Evolutionary conservation across 2,329 filamentous ascomycete genomes (phyloP), one percentile per base, ranked within the genome.

Genomic region (Onygenales sp.): DNA sequence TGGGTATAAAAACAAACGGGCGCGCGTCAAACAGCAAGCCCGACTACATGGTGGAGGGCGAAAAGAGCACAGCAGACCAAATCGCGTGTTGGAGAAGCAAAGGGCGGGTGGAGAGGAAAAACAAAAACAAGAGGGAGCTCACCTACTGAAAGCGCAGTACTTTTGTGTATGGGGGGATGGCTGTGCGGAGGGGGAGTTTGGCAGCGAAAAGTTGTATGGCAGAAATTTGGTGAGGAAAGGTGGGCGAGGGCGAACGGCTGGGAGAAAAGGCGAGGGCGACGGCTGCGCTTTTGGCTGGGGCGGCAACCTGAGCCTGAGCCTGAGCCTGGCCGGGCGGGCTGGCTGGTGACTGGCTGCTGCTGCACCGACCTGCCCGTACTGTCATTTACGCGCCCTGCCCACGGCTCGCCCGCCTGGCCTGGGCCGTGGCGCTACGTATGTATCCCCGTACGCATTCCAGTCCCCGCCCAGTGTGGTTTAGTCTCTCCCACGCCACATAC

Each of bases 101-200:
- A 37, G 31, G 40, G 56, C 56, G 44, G 47, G 52, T 52, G 51
- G 55, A 49, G 47, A 49, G 53, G 45, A 51, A 58, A 56, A 59
- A 59, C 56, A 61, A 60, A 60, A 55, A 39, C 61, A 65, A 62
- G 61, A 59, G 65, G 63, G 61, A 63, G 63, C 65, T 66, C 61
- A 69, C 67, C 64, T 61, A 62, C 59, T 59, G 61, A 63, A 65
- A 58, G 54, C 65, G 63, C 59, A 65, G 65, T 68, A 70, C 65
- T 62, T 63, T 36, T 65, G 67, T 65, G 66, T 67, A 66, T 64
- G 65, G 56, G 57, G 46, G 54, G 57, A 47, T 57, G 56, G 56
- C 57, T 54, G 57, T 45, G 59, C 57, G 57, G 60, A 60, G 57
- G 59, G 53, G 57, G 60, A 61, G 45, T 61, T 62, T 53, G 55